These are phyloP conservation scores for Eucalyptus dawsonii DNA, from an alignment of 345 rosid species.

Conservation along the genomic window DNA sequence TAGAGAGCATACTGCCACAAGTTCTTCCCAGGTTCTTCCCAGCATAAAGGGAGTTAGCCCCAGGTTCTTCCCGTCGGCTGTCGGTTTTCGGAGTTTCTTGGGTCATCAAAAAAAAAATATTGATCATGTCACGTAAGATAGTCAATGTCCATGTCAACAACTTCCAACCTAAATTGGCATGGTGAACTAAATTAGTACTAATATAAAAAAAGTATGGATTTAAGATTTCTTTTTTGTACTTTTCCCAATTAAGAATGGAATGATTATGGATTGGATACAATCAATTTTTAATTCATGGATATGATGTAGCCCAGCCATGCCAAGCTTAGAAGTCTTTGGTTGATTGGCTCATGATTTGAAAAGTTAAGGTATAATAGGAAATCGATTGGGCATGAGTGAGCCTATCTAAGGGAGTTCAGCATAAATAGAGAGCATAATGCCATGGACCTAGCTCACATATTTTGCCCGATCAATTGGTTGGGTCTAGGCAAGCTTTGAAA, in stretches of 20 bases:
- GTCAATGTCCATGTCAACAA: too few species aligned
- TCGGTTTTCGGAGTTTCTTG: too few species aligned
- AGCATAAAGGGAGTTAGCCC: too few species aligned
- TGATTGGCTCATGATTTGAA: background rate
- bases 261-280: background rate
- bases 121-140: too few species aligned
- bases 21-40: too few species aligned
- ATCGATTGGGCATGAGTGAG: background rate
- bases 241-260: background rate
- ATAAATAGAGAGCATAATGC: background rate
- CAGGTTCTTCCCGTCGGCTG: accelerated
- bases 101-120: too few species aligned
- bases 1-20: too few species aligned
- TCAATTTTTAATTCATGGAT: background rate
- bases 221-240: background rate
- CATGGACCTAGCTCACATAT: background rate
- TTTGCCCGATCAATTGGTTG: background rate
- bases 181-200: too few species aligned
- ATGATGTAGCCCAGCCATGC: background rate
- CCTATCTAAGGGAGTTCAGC: background rate
- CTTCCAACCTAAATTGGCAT: too few species aligned
- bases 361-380: background rate
- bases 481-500: background rate
- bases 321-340: background rate
- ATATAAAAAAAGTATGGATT: too few species aligned